Base-by-base conservation (phyloP, 306 rosid species). In the Amphicarpaea edgeworthii region DNA sequence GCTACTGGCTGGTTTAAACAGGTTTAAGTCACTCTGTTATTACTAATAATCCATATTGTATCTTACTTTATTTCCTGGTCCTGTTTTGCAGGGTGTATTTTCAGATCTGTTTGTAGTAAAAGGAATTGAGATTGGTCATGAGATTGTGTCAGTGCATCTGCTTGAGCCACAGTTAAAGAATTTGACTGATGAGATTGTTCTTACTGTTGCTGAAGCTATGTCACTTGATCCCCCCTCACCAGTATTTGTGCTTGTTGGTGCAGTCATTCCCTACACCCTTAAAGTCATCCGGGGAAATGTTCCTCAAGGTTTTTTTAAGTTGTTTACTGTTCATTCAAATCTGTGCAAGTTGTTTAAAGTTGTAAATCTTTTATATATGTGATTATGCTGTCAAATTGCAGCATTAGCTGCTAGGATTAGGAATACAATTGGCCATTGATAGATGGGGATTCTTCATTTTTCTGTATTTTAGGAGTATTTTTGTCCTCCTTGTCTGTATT, bases 201-300 rank as follows among this genome's bases (percentile, higher is more conserved):
- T 94, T 59, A 94, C 98, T 64, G 98, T 94, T 38, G 98, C 98
- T 45, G 98, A 94, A 87, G 98, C 98, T 60, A 94, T 92, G 90
- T 92, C 95, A 3, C 90, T 92, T 41, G 86, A 88, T 64, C 98
- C 98, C 69, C 96, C 93, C 59, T 94, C 98, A 17, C 98, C 98
- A 49, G 91, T 94, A 86, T 83, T 81, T 82, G 96, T 92, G 43
- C 93, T 94, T 55, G 75, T 88, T 84, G 95, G 97, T 50, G 93
- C 97, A 61, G 84, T 77, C 70, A 76, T 92, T 85, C 84, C 75
- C 53, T 94, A 92, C 81, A 85, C 79, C 28, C 91, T 94, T 57
- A 90, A 86, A 92, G 85, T 94, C 55, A 92, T 90, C 75, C 90
- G 92, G 60, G 95, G 82, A 19, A 94, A 90, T 77, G 65, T 71